Conservation (phyloP, 2,329 filamentous ascomycete genomes). For the Hypoxylon sp. region DNA sequence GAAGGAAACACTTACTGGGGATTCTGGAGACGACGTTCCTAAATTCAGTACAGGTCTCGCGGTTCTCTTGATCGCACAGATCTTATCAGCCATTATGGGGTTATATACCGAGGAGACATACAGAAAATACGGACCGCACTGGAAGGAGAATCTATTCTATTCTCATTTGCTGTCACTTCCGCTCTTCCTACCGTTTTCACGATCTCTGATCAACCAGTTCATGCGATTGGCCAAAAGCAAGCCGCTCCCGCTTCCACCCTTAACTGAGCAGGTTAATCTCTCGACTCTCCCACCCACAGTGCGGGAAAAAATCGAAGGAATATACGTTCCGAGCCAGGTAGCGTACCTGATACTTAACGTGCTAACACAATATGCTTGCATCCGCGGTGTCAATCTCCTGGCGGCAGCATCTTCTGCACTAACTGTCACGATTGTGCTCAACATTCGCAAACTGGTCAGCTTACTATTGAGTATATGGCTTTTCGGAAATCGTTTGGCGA, state of each 20-base stretch:
- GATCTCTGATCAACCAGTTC: conserved; percentile 76
- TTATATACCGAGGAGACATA: conserved; percentile 95
- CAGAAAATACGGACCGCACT: conserved; percentile 85
- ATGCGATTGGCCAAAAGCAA: conserved; percentile 73
- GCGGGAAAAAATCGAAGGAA: conserved; percentile 57
- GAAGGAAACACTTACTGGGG: conserved; percentile 48
- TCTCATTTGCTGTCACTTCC: conserved; percentile 83
- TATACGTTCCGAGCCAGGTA: conserved; percentile 76
- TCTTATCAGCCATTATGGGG: conserved; percentile 94
- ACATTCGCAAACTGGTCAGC: conserved; percentile 94
- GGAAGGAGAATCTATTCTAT: conserved; percentile 98
- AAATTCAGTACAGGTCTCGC: conserved; percentile 78
- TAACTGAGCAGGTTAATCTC: conserved; percentile 53
- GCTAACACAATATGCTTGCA: conserved; percentile 93
- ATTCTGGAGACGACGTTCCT: conserved; percentile 51
- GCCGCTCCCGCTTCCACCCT: conserved; percentile 66
- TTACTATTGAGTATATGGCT: conserved; percentile 92
- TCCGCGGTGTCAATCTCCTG: conserved; percentile 94
- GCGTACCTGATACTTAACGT: conserved; percentile 82
- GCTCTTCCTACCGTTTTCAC: conserved; percentile 80
- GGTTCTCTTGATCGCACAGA: conserved; percentile 88
- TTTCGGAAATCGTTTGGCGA: conserved; percentile 87
- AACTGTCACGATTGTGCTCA: conserved; percentile 96
- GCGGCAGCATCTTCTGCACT: conserved; percentile 90
- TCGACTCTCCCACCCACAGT: conserved; percentile 57